Percentiles rank a stretch among this genome's conserved stretches.
Conservation (phyloP, 108 stramenopile genomes). For the Fragilariopsis cylindrus region DNA sequence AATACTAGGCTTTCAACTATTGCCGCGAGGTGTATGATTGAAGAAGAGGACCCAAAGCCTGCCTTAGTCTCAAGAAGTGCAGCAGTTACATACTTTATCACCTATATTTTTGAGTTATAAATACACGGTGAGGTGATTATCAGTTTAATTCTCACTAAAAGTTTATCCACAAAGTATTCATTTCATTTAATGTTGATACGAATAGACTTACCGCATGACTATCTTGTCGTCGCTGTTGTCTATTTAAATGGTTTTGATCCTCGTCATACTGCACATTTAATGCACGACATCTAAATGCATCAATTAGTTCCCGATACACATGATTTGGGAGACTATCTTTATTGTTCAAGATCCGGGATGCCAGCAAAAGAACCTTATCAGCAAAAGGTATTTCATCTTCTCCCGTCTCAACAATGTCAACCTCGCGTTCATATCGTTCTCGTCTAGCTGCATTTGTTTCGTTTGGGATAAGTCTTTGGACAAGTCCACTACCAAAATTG, state of each 20-base stretch:
- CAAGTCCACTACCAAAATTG: conserved; percentile 1
- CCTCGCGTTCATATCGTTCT: conserved; percentile 63
- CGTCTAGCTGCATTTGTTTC: conserved; percentile 39
- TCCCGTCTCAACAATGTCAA: conserved; percentile 72
- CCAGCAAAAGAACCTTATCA: conserved; percentile 81
- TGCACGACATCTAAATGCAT: conserved; percentile 38
- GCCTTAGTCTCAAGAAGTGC: conserved; percentile 76
- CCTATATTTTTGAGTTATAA: no score
- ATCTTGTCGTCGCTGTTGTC: conserved; percentile 57
- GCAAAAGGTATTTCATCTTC: conserved; percentile 69
- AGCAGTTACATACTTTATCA: conserved; percentile 84
- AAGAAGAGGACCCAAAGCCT: conserved; percentile 62
- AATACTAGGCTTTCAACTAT: conserved; percentile 78
- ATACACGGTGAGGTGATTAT: no score
- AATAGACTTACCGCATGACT: conserved; percentile 57
- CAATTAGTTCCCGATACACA: conserved; percentile 68
- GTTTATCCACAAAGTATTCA: no score
- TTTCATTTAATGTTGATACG: no score
- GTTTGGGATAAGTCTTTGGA: conserved; percentile 20
- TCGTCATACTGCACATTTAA: neutral
- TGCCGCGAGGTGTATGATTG: conserved; percentile 74
- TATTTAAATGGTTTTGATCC: neutral
- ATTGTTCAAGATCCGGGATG: conserved; percentile 75
- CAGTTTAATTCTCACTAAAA: no score
- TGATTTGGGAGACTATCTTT: conserved; percentile 82